phyloP scores from a whole-genome alignment of 108 stramenopile genomes.

The Cyclotella choctawhatcheeana region DNA sequence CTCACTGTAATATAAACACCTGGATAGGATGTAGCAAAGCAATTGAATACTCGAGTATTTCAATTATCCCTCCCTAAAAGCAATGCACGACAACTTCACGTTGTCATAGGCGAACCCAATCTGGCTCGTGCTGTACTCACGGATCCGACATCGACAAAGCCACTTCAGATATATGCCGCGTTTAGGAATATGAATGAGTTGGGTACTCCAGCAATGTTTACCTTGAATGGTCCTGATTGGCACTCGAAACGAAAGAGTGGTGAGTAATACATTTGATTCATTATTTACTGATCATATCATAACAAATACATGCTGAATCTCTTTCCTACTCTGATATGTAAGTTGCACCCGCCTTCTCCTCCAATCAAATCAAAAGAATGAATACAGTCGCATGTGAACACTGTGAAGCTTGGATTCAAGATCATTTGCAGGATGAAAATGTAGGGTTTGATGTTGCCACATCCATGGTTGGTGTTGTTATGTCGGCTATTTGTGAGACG shows the following conservation, averaged over 20 bases:
- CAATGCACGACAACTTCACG: background rate
- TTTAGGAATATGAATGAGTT: background rate
- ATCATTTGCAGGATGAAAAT: background rate
- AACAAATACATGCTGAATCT: too few species aligned
- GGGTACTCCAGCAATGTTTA: background rate
- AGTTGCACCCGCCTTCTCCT: background rate
- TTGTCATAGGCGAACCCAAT: constrained; percentile 3
- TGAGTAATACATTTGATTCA: background rate
- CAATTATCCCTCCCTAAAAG: background rate
- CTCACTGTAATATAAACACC: background rate
- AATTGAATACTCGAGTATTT: background rate
- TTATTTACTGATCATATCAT: too few species aligned
- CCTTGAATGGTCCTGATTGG: background rate
- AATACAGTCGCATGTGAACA: background rate
- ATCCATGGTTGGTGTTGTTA: background rate
- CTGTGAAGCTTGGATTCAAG: background rate
- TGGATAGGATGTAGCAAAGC: constrained; percentile 4
- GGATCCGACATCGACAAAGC: background rate
- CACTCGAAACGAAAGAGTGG: background rate
- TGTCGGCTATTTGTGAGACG: background rate
- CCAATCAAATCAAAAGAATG: constrained; percentile 12
- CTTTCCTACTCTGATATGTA: too few species aligned
- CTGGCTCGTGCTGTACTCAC: background rate
- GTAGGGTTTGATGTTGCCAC: constrained; percentile 1
- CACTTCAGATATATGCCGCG: background rate